phyloP scores from a whole-genome alignment of 768 basidiomycete species.

The Saitozyma podzolica region DNA sequence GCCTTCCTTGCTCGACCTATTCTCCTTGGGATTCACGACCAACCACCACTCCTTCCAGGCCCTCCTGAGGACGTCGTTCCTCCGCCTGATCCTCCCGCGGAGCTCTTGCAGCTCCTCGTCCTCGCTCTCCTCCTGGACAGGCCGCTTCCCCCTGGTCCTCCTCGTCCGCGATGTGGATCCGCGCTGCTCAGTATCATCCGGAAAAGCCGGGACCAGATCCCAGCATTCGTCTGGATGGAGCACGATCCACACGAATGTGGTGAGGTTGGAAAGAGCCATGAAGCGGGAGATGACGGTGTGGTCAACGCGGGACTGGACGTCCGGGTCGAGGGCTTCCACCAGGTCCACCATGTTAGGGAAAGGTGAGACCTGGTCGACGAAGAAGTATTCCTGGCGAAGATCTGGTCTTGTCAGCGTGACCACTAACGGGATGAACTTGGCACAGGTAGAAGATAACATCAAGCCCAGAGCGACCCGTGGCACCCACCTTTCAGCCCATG shows the following conservation, averaged over 20 bases:
- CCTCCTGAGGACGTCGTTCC: constrained; percentile 27
- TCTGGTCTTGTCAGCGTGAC: constrained; percentile 9
- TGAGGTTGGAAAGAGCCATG: constrained; percentile 28
- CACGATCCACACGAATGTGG: constrained; percentile 33
- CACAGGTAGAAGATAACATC: too few species aligned
- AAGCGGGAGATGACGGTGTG: constrained; percentile 1
- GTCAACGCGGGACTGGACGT: constrained; percentile 13
- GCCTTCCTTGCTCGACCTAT: constrained; percentile 18
- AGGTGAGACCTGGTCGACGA: constrained; percentile 19
- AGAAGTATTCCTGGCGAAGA: constrained; percentile 28
- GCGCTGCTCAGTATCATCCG: not conserved
- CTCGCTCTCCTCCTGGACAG: constrained; percentile 1
- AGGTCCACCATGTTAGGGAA: constrained; percentile 22
- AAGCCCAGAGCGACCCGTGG: too few species aligned
- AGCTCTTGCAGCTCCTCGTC: constrained; percentile 2
- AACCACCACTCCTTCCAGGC: constrained; percentile 44
- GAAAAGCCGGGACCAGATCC: not conserved
- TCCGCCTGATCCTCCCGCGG: constrained; percentile 12
- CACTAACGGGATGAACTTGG: too few species aligned
- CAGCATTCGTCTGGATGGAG: constrained; percentile 33
- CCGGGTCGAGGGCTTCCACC: constrained; percentile 14
- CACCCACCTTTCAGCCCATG: constrained; percentile 10
- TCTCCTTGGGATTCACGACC: constrained; percentile 23
- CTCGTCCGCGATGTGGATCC: constrained; percentile 3
- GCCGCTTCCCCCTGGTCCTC: constrained; percentile 6